Evolutionary conservation across 345 rosid species (phyloP).

Genomic region (Salix caprea): DNA sequence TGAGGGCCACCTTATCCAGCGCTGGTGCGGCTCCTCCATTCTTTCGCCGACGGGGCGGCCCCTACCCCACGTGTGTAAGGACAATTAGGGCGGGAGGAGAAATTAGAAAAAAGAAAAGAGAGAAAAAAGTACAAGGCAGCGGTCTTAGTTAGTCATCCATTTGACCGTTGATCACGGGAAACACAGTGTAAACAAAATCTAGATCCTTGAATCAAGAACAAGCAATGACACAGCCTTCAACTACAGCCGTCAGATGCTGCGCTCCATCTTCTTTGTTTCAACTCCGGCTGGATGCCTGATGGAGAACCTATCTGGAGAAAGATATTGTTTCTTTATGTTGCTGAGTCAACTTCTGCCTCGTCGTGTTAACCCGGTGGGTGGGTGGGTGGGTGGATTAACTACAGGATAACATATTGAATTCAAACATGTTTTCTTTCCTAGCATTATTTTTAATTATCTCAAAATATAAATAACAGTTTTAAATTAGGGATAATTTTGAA

Average conservation of each 20-base stretch:
- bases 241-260: neutral
- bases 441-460: too few species aligned
- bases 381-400: too few species aligned
- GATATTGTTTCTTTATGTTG: too few species aligned
- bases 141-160: neutral
- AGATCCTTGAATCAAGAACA: neutral
- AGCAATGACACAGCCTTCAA: neutral
- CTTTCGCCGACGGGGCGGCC: neutral
- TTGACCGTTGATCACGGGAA: constrained; percentile 22
- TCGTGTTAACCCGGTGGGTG: too few species aligned
- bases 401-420: too few species aligned
- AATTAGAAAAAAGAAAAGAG: neutral
- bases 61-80: constrained; percentile 21
- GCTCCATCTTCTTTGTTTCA: too few species aligned
- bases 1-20: neutral
- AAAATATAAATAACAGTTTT: neutral
- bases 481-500: too few species aligned
- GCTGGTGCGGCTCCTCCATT: constrained; percentile 3
- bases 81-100: constrained; percentile 3
- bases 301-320: too few species aligned
- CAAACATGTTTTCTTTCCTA: too few species aligned
- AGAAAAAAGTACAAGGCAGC: neutral
- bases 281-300: too few species aligned
- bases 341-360: too few species aligned
- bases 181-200: neutral